Conservation (phyloP, 768 basidiomycete genomes). For the Macrolepiota dolichaula region DNA sequence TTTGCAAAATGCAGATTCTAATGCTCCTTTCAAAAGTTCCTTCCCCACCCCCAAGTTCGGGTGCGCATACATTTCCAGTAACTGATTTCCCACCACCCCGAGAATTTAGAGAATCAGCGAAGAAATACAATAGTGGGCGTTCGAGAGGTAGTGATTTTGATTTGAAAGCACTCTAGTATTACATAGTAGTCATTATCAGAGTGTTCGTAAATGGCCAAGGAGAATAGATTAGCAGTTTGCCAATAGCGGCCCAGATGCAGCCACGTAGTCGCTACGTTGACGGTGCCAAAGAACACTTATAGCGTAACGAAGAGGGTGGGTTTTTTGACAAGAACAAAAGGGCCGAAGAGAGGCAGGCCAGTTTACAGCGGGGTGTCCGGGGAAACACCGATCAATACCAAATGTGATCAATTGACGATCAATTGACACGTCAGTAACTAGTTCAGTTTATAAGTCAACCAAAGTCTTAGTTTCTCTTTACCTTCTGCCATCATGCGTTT, state of each 20-base stretch:
- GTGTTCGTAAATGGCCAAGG: neutral
- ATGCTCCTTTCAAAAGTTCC: conserved; percentile 30
- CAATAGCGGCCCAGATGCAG: neutral
- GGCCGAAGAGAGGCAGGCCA: neutral
- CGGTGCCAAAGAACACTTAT: neutral
- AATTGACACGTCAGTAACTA: conserved; percentile 51
- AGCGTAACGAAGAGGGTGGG: neutral
- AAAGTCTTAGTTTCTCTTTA: conserved; percentile 17
- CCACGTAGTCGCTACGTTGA: conserved; percentile 6
- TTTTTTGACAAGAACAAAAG: neutral
- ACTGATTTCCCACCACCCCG: conserved; percentile 77
- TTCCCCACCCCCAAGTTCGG: conserved; percentile 56
- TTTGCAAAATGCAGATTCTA: conserved; percentile 13
- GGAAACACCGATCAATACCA: conserved; percentile 1
- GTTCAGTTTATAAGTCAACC: conserved; percentile 13
- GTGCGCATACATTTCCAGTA: conserved; percentile 72
- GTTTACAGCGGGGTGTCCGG: neutral
- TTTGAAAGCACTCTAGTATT: conserved; percentile 31
- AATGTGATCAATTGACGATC: conserved; percentile 35
- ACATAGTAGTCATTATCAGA: neutral
- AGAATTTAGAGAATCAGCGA: conserved; percentile 45
- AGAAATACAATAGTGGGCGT: conserved; percentile 64
- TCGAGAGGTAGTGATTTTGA: conserved; percentile 73
- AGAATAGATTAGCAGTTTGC: neutral
- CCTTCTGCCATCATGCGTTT: conserved; percentile 58